Evolutionary conservation across 306 rosid genomes (phyloP).

Genomic region (Luffa acutangula): DNA sequence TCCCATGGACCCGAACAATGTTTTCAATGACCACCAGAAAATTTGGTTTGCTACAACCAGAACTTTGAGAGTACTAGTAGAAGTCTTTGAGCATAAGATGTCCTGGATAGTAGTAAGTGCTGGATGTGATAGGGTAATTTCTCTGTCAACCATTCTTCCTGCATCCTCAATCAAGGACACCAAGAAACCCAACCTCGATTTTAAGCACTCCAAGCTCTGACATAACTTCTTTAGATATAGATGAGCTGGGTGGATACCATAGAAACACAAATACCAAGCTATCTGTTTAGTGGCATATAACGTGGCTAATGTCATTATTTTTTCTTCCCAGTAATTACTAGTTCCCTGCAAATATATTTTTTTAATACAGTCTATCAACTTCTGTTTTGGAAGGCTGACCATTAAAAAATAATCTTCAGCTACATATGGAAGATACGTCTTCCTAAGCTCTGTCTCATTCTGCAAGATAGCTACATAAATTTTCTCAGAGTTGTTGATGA

Average conservation of each 20-base stretch:
- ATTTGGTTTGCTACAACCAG: conserved; percentile 45
- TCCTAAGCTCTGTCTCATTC: conserved; percentile 36
- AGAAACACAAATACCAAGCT: conserved; percentile 48
- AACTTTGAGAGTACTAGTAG: conserved; percentile 23
- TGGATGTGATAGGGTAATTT: conserved; percentile 31
- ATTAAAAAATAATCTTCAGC: conserved; percentile 26
- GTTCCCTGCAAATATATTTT: conserved; percentile 3
- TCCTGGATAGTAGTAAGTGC: conserved; percentile 31
- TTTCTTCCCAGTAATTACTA: conserved; percentile 20
- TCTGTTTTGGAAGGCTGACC: conserved; percentile 31
- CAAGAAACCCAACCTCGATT: conserved; percentile 33
- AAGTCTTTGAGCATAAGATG: conserved; percentile 28
- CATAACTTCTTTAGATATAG: conserved; percentile 40
- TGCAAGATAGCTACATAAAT: conserved; percentile 36
- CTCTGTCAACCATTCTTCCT: conserved; percentile 21
- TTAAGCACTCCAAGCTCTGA: conserved; percentile 33
- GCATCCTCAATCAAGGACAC: conserved; percentile 39
- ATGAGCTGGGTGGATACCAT: conserved; percentile 45
- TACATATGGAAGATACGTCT: conserved; percentile 19
- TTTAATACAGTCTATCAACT: conserved; percentile 25
- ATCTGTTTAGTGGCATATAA: conserved; percentile 49
- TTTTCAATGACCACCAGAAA: conserved; percentile 45
- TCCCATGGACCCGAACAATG: conserved; percentile 33
- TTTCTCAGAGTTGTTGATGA: conserved; percentile 30
- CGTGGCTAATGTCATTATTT: conserved; percentile 30